Base-by-base conservation (phyloP, 148 eudicot species). In the Heliamphora exappendiculata region DNA sequence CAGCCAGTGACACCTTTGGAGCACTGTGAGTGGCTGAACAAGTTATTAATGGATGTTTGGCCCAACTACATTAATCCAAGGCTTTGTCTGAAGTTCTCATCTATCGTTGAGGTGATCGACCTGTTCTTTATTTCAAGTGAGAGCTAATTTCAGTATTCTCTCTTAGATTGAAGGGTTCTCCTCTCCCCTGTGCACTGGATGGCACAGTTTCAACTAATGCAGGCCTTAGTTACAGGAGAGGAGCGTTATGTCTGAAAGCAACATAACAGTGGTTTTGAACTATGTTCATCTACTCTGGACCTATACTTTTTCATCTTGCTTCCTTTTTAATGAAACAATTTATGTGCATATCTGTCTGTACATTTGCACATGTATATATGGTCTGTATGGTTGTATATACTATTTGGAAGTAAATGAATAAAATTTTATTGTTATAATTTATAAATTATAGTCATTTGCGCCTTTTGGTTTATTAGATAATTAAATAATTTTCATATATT, bases 1-100 rank as follows among this genome's bases (percentile, higher is more conserved):
- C 88, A 96, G 99, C 91, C 95, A 58, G 83, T 81, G 51, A 96
- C 99, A 72, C 93, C 99, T 36, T 71, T 91, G 86, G 99, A 96
- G 80, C 95, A 91, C 76, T 96, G 97, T 81, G 93, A 91, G 79
- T 96, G 99, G 99, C 87, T 96, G 78, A 93, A 93, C 89, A 96
- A 90, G 89, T 86, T 96, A 77, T 72, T 96, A 70, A 78, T 79
- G 76, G 94, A 91, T 76, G 77, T 96, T 75, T 96, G 99, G 99
- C 87, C 94, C 42, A 82, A 85, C 71, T 96, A 81, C 82, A 85
- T 96, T 54, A 89, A 86, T 81, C 92, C 91, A 22, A 91, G 80
- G 90, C 78, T 96, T 78, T 96, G 95, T 49, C 79, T 77, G 63
- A 89, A 75, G 82, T 88, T 96, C 74, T 87, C 91, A 33, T 83